phyloP scores from a whole-genome alignment of 2,329 filamentous ascomycete species.

The Xylaria sp. region DNA sequence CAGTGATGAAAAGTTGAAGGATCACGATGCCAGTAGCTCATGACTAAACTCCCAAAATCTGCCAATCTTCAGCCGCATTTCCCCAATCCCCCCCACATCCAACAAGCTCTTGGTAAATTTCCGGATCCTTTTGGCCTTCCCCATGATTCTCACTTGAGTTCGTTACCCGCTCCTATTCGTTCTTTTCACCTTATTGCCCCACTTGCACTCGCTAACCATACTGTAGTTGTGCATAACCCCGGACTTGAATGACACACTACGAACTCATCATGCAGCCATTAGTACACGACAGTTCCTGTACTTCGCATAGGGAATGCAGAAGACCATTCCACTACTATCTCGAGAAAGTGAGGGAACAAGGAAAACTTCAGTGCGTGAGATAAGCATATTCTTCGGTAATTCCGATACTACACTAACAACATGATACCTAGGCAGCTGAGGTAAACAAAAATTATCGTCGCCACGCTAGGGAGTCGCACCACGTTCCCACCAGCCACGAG shows the following conservation, averaged over 20 bases:
- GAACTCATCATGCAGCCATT: neutral
- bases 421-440: too few species aligned
- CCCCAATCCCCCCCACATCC: conserved; percentile 35
- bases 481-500: conserved; percentile 34
- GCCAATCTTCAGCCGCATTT: conserved; percentile 38
- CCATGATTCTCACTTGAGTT: conserved; percentile 2
- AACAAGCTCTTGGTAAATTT: neutral
- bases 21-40: conserved; percentile 33
- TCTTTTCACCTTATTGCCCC: conserved; percentile 4
- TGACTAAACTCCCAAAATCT: conserved; percentile 23
- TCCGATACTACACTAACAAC: neutral
- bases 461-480: conserved; percentile 12
- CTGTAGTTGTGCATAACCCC: neutral
- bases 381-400: neutral
- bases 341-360: too few species aligned
- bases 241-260: neutral
- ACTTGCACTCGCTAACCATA: conserved; percentile 13
- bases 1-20: conserved; percentile 13
- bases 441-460: neutral
- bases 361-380: neutral
- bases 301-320: neutral
- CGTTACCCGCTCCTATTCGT: neutral
- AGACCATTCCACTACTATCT: neutral
- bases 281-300: too few species aligned
- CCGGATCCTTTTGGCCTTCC: conserved; percentile 4